A percentile compares a stretch with the other conserved stretches of the same genome.
phyloP scores from a whole-genome alignment of 1,139 yeast genomes.

The Debaryomycetaceae sp. region DNA sequence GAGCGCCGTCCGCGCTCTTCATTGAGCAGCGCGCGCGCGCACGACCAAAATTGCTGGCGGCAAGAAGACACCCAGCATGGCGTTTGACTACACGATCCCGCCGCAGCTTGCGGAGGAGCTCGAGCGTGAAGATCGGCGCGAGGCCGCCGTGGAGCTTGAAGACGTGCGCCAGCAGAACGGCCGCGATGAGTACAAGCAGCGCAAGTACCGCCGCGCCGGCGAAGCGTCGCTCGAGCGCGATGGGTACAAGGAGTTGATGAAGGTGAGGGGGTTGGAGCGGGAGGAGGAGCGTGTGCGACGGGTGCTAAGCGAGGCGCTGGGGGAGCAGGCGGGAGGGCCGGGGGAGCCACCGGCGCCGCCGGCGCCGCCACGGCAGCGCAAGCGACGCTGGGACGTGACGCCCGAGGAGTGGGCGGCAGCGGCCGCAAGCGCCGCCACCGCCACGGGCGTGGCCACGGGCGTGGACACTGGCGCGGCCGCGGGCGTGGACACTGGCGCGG shows the following conservation, averaged over 20 bases:
- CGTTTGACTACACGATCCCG: slow-evolving; percentile 34
- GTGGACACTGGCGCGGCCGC: not conserved
- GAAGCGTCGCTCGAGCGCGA: slow-evolving; percentile 21
- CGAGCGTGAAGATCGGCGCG: slow-evolving; percentile 20
- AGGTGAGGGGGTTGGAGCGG: slow-evolving; percentile 26
- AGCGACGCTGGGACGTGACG: slow-evolving; percentile 34
- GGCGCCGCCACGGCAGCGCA: slow-evolving; percentile 17
- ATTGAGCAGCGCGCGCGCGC: too few species aligned
- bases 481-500: not conserved
- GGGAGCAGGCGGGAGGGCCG: slow-evolving; percentile 14
- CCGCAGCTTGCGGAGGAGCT: slow-evolving; percentile 22
- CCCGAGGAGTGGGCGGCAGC: slow-evolving; percentile 26
- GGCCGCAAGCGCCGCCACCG: slow-evolving; percentile 1
- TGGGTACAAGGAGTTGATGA: slow-evolving; percentile 35
- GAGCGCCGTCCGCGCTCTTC: too few species aligned
- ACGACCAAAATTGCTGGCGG: too few species aligned
- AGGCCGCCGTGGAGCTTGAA: slow-evolving; percentile 17
- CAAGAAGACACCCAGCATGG: too few species aligned
- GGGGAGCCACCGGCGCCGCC: slow-evolving; percentile 9
- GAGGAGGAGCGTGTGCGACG: slow-evolving; percentile 24
- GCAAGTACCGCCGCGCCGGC: slow-evolving; percentile 20
- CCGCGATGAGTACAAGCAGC: slow-evolving; percentile 18
- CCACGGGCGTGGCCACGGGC: not conserved
- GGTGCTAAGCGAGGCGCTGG: slow-evolving; percentile 13
- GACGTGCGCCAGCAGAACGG: slow-evolving; percentile 18